phyloP scores from a whole-genome alignment of 345 rosid genomes.

The Erucastrum elatum region DNA sequence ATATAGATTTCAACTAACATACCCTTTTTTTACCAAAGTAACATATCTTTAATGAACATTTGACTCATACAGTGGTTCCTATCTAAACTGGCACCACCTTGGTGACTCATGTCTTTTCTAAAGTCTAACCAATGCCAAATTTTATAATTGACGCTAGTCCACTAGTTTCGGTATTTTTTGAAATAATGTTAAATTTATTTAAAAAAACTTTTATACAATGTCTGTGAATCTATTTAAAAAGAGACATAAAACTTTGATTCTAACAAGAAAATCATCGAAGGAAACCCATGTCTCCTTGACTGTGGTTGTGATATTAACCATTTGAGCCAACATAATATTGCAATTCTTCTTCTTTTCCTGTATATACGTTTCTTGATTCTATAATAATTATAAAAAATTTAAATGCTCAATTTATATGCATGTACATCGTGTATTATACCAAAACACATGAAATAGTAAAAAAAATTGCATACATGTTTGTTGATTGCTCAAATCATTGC shows the following conservation, averaged over 20 bases:
- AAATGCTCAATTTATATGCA: neutral
- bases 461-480: constrained; percentile 2
- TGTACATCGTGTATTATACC: neutral
- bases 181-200: too few species aligned
- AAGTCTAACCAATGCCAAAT: neutral
- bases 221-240: too few species aligned
- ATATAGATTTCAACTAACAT: neutral
- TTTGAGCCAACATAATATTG: neutral
- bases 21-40: too few species aligned
- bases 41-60: neutral
- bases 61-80: constrained; percentile 29
- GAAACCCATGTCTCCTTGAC: too few species aligned
- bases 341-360: neutral
- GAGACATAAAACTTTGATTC: too few species aligned
- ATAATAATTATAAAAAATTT: neutral
- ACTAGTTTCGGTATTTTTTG: neutral
- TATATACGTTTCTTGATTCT: neutral
- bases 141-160: constrained; percentile 1
- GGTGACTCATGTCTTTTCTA: constrained; percentile 17
- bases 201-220: too few species aligned
- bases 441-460: constrained; percentile 1
- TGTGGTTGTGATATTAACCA: neutral
- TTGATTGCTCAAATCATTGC: constrained; percentile 36
- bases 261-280: too few species aligned
- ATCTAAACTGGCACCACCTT: constrained; percentile 18